Percentiles rank a stretch among this genome's conserved stretches.
phyloP scores from a whole-genome alignment of 2,329 filamentous ascomycete species.

The Xylaria sp. region DNA sequence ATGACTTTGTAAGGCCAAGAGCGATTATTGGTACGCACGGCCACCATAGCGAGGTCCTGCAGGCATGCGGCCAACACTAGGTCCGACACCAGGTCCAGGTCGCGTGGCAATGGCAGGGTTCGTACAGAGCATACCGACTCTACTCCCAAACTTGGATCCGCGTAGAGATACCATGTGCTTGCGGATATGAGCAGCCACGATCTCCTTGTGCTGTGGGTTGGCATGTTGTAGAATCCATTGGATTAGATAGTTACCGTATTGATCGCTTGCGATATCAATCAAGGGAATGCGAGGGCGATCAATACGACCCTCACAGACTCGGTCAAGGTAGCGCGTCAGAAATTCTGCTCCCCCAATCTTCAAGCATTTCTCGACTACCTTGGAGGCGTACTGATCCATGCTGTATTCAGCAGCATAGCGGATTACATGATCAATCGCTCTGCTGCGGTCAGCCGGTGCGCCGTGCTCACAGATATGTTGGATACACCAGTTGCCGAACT shows the following conservation, averaged over 20 bases:
- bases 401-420: constrained; percentile 95
- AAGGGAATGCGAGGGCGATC: constrained; percentile 95
- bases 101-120: constrained; percentile 91
- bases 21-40: constrained; percentile 64
- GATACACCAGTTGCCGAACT: constrained; percentile 99
- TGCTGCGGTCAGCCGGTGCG: constrained; percentile 86
- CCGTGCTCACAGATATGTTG: constrained; percentile 99
- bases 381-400: constrained; percentile 98
- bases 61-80: constrained; percentile 70
- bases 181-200: constrained; percentile 92
- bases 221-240: constrained; percentile 96
- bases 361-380: constrained; percentile 98
- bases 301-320: constrained; percentile 89
- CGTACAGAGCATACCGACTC: constrained; percentile 98
- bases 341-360: constrained; percentile 96
- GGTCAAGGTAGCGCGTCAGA: constrained; percentile 88
- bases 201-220: constrained; percentile 86
- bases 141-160: constrained; percentile 97
- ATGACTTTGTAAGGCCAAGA: constrained; percentile 27
- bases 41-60: constrained; percentile 68
- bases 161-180: constrained; percentile 99
- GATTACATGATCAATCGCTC: constrained; percentile 95
- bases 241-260: constrained; percentile 98
- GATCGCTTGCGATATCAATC: constrained; percentile 98
- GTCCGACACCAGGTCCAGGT: constrained; percentile 83